These are phyloP conservation scores for Thelonectria rubi DNA, from an alignment of 2,329 filamentous ascomycete genomes.

Conservation along the genomic window DNA sequence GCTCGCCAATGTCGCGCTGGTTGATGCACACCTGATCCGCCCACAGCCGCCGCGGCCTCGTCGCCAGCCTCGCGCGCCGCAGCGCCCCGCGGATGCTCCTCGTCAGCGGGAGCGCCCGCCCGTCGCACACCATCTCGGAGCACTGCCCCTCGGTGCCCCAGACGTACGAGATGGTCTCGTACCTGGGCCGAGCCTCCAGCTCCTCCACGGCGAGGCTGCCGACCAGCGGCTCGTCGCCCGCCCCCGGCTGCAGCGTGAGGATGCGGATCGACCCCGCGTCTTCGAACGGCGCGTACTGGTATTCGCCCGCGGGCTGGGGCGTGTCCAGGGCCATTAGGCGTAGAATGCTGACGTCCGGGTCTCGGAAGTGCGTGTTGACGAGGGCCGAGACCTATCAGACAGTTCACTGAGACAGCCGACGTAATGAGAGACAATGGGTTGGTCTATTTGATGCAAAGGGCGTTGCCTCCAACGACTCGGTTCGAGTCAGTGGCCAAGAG, in stretches of 20 bases:
- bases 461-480: slow-evolving; percentile 1
- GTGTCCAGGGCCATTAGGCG: slow-evolving; percentile 30
- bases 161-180: slow-evolving; percentile 50
- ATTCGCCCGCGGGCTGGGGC: slow-evolving; percentile 17
- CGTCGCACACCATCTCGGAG: slow-evolving; percentile 38
- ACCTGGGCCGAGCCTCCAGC: slow-evolving; percentile 37
- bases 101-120: slow-evolving; percentile 41
- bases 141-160: slow-evolving; percentile 44
- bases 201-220: slow-evolving; percentile 40
- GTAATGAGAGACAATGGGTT: neutral
- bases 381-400: neutral
- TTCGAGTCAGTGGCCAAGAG: neutral
- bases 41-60: slow-evolving; percentile 46
- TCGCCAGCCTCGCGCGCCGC: slow-evolving; percentile 40
- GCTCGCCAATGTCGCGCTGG: slow-evolving; percentile 48
- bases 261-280: slow-evolving; percentile 43
- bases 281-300: slow-evolving; percentile 37
- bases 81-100: slow-evolving; percentile 46
- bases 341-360: slow-evolving; percentile 3
- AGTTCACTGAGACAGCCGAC: neutral
- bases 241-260: slow-evolving; percentile 45
- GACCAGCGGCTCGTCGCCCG: slow-evolving; percentile 40
- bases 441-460: slow-evolving; percentile 12
- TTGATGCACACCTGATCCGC: slow-evolving; percentile 55
- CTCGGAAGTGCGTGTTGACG: neutral